Conservation (phyloP, 2,329 filamentous ascomycete genomes). For the Penicillium sp. region DNA sequence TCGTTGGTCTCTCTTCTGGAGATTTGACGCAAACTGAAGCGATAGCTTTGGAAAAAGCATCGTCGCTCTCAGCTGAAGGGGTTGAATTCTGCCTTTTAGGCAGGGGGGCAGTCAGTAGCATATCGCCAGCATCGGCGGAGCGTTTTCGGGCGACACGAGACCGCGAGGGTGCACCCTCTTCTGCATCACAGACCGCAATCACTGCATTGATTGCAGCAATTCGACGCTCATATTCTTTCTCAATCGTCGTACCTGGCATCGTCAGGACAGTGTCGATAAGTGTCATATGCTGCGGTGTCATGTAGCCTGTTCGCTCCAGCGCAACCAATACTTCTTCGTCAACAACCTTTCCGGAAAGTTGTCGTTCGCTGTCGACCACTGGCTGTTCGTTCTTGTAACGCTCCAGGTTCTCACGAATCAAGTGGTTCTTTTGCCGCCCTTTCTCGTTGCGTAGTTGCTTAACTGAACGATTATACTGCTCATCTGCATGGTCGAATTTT, state of each 20-base stretch:
- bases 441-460: slow-evolving; percentile 24
- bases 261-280: slow-evolving; percentile 26
- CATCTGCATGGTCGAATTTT: slow-evolving; percentile 16
- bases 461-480: slow-evolving; percentile 15
- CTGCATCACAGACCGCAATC: slow-evolving; percentile 27
- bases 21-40: too few species aligned
- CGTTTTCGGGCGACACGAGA: slow-evolving; percentile 14
- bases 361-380: slow-evolving; percentile 27
- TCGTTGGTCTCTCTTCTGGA: too few species aligned
- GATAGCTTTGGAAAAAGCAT: too few species aligned
- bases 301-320: slow-evolving; percentile 23
- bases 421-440: slow-evolving; percentile 19
- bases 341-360: slow-evolving; percentile 28
- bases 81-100: too few species aligned
- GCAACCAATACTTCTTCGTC: slow-evolving; percentile 26
- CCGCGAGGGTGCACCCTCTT: slow-evolving; percentile 26
- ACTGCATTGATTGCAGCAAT: slow-evolving; percentile 29
- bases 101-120: slow-evolving; percentile 1
- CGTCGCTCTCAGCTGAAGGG: too few species aligned
- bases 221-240: slow-evolving; percentile 26
- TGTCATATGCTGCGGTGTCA: slow-evolving; percentile 24
- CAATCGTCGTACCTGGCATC: slow-evolving; percentile 23
- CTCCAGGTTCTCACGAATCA: slow-evolving; percentile 27
- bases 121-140: slow-evolving; percentile 9
- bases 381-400: slow-evolving; percentile 31